Percentiles rank a stretch among this genome's conserved stretches.
These are phyloP conservation scores for Heteromeles arbutifolia DNA, from an alignment of 306 rosid genomes.

Conservation along the genomic window DNA sequence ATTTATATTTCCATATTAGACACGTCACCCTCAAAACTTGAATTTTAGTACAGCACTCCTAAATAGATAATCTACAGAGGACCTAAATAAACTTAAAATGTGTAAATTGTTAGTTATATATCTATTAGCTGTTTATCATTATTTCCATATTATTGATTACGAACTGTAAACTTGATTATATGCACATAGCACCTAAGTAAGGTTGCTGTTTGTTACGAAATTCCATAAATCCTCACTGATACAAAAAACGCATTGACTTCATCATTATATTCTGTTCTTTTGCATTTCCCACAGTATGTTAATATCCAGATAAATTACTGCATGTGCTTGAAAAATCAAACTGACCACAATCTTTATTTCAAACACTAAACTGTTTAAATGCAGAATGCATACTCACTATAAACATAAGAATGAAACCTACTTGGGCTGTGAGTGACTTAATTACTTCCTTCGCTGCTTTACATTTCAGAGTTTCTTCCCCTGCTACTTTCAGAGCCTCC, in stretches of 20 bases:
- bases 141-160: not conserved
- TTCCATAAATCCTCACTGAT: not conserved
- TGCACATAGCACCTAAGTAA: not conserved
- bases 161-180: not conserved
- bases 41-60: not conserved
- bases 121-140: not conserved
- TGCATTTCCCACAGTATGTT: not conserved
- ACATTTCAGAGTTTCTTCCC: slow-evolving; percentile 74
- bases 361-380: not conserved
- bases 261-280: not conserved
- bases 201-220: not conserved
- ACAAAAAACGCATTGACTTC: not conserved
- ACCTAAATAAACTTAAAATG: not conserved
- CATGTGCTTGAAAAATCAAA: not conserved
- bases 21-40: not conserved
- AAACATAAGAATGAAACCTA: slow-evolving; percentile 19
- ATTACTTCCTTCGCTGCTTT: slow-evolving; percentile 95
- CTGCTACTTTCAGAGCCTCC: slow-evolving; percentile 78
- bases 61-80: not conserved
- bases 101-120: too few relatives aligned
- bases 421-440: slow-evolving; percentile 85
- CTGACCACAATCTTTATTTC: not conserved
- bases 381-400: not conserved
- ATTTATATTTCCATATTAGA: not conserved
- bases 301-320: not conserved